Conservation (phyloP, 208 protist species). For the Entamoeba histolytica region DNA sequence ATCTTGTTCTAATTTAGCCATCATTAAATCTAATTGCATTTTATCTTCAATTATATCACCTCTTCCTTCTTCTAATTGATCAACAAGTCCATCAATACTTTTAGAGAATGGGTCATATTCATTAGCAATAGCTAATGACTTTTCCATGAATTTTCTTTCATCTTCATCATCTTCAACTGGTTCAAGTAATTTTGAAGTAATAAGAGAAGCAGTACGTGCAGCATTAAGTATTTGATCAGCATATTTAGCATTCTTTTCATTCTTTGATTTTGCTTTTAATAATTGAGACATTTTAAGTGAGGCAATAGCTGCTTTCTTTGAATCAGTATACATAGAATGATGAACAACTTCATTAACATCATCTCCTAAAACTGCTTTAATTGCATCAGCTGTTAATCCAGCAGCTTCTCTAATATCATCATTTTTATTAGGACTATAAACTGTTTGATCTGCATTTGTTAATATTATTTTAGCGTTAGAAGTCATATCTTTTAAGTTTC, state of each 20-base stretch:
- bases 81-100: background rate
- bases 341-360: background rate
- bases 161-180: background rate
- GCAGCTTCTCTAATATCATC: background rate
- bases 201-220: background rate
- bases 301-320: background rate
- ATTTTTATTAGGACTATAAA: background rate
- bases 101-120: background rate
- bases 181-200: background rate
- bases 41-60: background rate
- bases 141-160: background rate
- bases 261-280: background rate
- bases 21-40: background rate
- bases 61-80: background rate
- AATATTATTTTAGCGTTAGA: background rate
- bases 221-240: background rate
- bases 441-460: background rate
- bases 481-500: background rate
- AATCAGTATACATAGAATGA: background rate
- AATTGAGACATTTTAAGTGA: background rate
- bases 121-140: background rate
- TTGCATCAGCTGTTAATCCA: background rate
- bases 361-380: background rate
- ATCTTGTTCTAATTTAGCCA: background rate
- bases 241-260: background rate